Evolutionary conservation across 2,329 filamentous ascomycete genomes (phyloP), one percentile per base, ranked within the genome.

Genomic region (Alternaria sp.): DNA sequence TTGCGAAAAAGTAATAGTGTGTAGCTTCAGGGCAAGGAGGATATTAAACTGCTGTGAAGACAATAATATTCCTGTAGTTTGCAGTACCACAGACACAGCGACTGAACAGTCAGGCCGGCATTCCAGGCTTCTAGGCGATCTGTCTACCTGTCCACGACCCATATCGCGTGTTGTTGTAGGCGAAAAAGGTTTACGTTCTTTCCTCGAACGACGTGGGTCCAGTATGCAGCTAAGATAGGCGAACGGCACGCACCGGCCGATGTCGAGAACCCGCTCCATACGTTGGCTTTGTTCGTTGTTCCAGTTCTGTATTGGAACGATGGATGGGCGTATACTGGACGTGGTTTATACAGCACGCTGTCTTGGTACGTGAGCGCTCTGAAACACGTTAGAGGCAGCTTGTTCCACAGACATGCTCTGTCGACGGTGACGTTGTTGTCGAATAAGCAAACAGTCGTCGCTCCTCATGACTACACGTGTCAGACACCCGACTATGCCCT

Each of bases 381-480:
- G 32, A 16, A 14, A 14, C 11, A 36, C 11, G 14, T 16, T 16
- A 36, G 12, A 36, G 11, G 7, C 28, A 32, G 41, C 18, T 32
- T 38, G 26, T 20, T 41, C 26, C 38, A 7, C 26, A 44, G 20
- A 26, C 20, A 14, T n/a, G 30, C 28, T 38, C 41, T 22, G 34
- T 42, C 59, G 54, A 54, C 28, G 28, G 16, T 28, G 51, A 54
- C n/a, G 51, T 38, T 41, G 53, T 41, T 30, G 36, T 42, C 49
- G 55, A 43, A 44, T 44, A 36, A 46, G 38, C 42, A 53, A 49
- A 36, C 46, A 49, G 46, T 49, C 30, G 28, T 39, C 16, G 46
- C 54, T 42, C 28, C 11, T 36, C 39, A 41, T 24, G 28, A n/a
- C 57, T 59, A 69, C 65, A 69, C 66, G 66, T 69, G 66, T 48